phyloP scores from a whole-genome alignment of 495 filamentous ascomycete genomes.

The Podospora sp. region DNA sequence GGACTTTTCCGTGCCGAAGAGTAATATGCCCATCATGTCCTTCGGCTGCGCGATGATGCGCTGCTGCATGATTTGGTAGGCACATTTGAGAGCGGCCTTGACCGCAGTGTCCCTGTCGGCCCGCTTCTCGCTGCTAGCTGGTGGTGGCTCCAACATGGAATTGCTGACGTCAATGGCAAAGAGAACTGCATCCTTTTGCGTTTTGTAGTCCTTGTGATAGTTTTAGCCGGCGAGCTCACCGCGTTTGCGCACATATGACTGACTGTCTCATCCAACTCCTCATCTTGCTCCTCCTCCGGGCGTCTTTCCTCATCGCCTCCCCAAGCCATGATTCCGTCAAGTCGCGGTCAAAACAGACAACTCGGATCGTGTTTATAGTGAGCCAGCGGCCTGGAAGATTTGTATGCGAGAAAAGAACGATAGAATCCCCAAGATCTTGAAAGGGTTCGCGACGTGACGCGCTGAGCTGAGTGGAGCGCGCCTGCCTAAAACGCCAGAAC shows the following conservation, averaged over 20 bases:
- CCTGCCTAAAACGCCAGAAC: conserved; percentile 36
- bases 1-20: conserved; percentile 87
- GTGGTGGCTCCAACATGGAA: conserved; percentile 80
- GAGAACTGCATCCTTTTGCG: conserved; percentile 92
- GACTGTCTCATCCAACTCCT: conserved; percentile 75
- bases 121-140: conserved; percentile 68
- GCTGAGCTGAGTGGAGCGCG: conserved; percentile 25
- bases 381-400: not conserved
- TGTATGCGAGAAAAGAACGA: not conserved
- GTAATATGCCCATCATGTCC: conserved; percentile 97
- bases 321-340: conserved; percentile 42
- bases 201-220: conserved; percentile 71
- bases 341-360: not conserved
- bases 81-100: conserved; percentile 87
- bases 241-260: conserved; percentile 19
- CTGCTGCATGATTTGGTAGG: conserved; percentile 94
- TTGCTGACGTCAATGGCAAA: conserved; percentile 93
- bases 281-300: conserved; percentile 65
- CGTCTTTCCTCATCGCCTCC: conserved; percentile 46
- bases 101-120: conserved; percentile 69
- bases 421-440: not conserved
- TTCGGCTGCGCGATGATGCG: conserved; percentile 95
- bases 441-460: conserved; percentile 10
- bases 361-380: not conserved
- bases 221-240: not conserved